phyloP scores from a whole-genome alignment of 2,329 filamentous ascomycete genomes.

The Ascochyta pisi region DNA sequence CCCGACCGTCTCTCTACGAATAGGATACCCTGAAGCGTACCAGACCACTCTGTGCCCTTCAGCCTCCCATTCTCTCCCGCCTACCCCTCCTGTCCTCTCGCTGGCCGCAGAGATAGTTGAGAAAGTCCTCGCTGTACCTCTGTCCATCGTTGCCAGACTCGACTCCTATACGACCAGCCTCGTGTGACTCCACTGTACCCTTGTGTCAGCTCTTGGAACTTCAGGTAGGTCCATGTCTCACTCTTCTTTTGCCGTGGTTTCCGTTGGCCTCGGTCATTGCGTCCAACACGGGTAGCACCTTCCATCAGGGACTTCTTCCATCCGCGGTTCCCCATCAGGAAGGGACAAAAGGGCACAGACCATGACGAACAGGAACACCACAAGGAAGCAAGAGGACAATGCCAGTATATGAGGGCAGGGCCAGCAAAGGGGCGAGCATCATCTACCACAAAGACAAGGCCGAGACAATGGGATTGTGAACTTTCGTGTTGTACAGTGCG shows the following conservation, averaged over 20 bases:
- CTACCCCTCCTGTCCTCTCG: constrained; percentile 35
- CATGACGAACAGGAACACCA: constrained; percentile 16
- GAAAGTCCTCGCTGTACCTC: constrained; percentile 27
- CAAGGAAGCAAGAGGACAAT: neutral
- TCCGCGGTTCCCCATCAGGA: constrained; percentile 12
- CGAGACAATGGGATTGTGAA: constrained; percentile 18
- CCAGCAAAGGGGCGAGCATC: constrained; percentile 2
- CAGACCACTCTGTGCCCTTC: constrained; percentile 37
- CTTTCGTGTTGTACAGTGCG: neutral
- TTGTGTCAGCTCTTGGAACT: constrained; percentile 29
- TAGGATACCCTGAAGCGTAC: constrained; percentile 41
- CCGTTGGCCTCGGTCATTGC: constrained; percentile 12
- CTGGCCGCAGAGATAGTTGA: constrained; percentile 40
- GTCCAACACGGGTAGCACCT: constrained; percentile 2
- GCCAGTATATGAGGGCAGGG: constrained; percentile 5
- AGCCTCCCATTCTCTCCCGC: constrained; percentile 27
- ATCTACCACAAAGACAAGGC: neutral
- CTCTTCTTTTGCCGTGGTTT: constrained; percentile 16
- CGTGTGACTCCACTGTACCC: constrained; percentile 30
- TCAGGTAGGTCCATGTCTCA: constrained; percentile 36
- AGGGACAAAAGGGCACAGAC: constrained; percentile 15
- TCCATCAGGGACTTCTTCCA: constrained; percentile 9
- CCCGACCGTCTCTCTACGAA: constrained; percentile 44
- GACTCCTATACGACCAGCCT: constrained; percentile 37
- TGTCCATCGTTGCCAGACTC: constrained; percentile 45